These are phyloP conservation scores for Pyrenophora tritici-repentis DNA, from an alignment of 2,329 filamentous ascomycete genomes.

Conservation along the genomic window DNA sequence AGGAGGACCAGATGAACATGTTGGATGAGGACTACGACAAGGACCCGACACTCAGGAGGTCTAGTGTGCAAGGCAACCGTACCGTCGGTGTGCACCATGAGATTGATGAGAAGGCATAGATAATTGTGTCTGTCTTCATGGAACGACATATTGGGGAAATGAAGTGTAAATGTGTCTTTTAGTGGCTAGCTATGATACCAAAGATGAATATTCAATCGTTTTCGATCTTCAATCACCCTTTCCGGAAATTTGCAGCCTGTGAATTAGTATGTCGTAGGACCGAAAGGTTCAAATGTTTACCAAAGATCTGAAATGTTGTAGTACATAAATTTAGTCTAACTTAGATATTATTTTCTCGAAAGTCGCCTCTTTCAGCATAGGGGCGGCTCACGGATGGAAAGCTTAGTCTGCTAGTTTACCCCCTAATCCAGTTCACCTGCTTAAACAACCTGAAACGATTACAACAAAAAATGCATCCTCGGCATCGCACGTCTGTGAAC, in stretches of 20 bases:
- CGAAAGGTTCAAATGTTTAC: too few species aligned
- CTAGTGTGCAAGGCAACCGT: conserved; percentile 28
- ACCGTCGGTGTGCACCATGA: conserved; percentile 27
- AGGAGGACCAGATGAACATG: conserved; percentile 46
- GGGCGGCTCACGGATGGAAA: too few species aligned
- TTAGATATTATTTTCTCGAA: too few species aligned
- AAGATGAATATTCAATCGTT: conserved; percentile 7
- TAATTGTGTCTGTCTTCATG: neutral
- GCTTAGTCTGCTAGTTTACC: too few species aligned
- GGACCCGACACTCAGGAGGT: conserved; percentile 35
- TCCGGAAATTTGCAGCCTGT: neutral
- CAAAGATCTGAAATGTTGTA: too few species aligned
- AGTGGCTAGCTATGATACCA: conserved; percentile 11
- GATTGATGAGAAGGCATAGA: conserved; percentile 21
- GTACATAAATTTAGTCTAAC: too few species aligned
- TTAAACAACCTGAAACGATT: too few species aligned
- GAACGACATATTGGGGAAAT: neutral
- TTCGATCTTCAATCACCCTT: neutral
- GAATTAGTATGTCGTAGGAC: too few species aligned
- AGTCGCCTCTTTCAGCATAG: too few species aligned
- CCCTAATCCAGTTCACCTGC: too few species aligned
- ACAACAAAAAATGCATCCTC: too few species aligned
- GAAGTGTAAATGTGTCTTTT: conserved; percentile 3
- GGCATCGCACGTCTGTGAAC: too few species aligned
- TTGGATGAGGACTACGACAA: conserved; percentile 43